Conservation (phyloP, 257 asterid species). For the Linderniella brevidens region DNA sequence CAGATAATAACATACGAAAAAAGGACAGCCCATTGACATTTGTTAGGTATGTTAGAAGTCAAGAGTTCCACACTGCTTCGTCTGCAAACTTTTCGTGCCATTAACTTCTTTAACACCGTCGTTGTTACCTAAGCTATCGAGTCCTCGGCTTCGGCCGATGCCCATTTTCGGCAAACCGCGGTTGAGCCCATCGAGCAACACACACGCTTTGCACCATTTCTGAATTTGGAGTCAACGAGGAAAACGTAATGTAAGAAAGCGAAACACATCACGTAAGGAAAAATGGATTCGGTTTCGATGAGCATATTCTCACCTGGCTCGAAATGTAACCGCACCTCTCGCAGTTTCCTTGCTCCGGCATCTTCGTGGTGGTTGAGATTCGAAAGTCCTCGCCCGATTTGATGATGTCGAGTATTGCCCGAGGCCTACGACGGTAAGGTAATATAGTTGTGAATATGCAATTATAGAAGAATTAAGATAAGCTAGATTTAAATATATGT, state of each 20-base stretch:
- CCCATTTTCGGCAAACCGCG: conserved; percentile 93
- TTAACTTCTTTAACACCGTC: conserved; percentile 17
- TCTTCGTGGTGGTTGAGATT: conserved; percentile 74
- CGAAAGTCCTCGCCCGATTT: conserved; percentile 92
- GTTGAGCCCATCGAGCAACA: conserved; percentile 75
- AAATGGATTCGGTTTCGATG: neutral
- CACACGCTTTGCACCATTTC: conserved; percentile 98
- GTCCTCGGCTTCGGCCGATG: conserved; percentile 49
- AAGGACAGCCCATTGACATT: neutral
- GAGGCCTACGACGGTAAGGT: conserved; percentile 37
- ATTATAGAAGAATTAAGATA: too few relatives aligned
- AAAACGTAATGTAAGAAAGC: neutral
- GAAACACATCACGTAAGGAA: neutral
- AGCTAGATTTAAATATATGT: too few relatives aligned
- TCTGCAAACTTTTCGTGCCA: conserved; percentile 31
- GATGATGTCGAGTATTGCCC: conserved; percentile 85
- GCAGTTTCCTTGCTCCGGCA: conserved; percentile 96
- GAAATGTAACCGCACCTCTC: conserved; percentile 94
- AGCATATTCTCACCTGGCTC: conserved; percentile 56
- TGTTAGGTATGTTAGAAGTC: conserved; percentile 33
- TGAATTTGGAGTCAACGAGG: conserved; percentile 16
- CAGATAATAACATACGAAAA: too few relatives aligned
- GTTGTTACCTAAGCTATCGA: conserved; percentile 20
- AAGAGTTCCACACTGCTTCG: conserved; percentile 62
- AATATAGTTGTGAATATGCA: neutral